Evolutionary conservation across 805 yeast genomes (phyloP).

Genomic region (Metschnikowia henanensis): DNA sequence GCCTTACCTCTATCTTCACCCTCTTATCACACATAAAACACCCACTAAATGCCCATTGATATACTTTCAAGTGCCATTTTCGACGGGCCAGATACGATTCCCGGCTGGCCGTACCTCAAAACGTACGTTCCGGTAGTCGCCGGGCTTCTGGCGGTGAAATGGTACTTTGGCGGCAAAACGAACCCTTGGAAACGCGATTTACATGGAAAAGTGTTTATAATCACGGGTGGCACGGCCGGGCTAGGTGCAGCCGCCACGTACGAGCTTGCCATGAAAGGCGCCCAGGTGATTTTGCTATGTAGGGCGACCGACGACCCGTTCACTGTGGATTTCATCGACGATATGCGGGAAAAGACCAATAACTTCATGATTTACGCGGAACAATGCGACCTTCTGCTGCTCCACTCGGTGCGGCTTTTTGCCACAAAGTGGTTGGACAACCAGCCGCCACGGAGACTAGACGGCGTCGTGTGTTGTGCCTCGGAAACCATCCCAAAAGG

Average conservation of each 20-base stretch:
- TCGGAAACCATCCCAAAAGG: slow-evolving; percentile 78
- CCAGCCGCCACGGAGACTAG: slow-evolving; percentile 85
- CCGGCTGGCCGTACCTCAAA: slow-evolving; percentile 66
- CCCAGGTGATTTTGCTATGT: slow-evolving; percentile 77
- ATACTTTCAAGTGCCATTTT: slow-evolving; percentile 64
- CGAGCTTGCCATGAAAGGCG: slow-evolving; percentile 79
- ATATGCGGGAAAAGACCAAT: slow-evolving; percentile 64
- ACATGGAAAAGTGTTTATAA: slow-evolving; percentile 82
- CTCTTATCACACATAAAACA: no score
- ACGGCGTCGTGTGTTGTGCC: slow-evolving; percentile 87
- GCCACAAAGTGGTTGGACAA: slow-evolving; percentile 95
- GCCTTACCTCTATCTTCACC: no score
- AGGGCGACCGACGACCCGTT: slow-evolving; percentile 65
- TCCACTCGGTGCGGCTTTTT: slow-evolving; percentile 78
- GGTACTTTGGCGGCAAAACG: slow-evolving; percentile 72
- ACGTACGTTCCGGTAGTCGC: slow-evolving; percentile 54
- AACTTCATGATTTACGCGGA: slow-evolving; percentile 89
- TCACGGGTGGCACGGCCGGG: slow-evolving; percentile 96
- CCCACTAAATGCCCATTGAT: slow-evolving; percentile 96
- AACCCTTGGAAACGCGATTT: slow-evolving; percentile 93
- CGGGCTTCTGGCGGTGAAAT: slow-evolving; percentile 49
- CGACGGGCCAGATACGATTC: slow-evolving; percentile 76
- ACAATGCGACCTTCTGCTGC: slow-evolving; percentile 73
- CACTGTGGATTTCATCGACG: slow-evolving; percentile 78
- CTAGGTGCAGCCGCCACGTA: slow-evolving; percentile 75